Conservation (phyloP, 2,329 filamentous ascomycete species). For the Xylogone sp. region DNA sequence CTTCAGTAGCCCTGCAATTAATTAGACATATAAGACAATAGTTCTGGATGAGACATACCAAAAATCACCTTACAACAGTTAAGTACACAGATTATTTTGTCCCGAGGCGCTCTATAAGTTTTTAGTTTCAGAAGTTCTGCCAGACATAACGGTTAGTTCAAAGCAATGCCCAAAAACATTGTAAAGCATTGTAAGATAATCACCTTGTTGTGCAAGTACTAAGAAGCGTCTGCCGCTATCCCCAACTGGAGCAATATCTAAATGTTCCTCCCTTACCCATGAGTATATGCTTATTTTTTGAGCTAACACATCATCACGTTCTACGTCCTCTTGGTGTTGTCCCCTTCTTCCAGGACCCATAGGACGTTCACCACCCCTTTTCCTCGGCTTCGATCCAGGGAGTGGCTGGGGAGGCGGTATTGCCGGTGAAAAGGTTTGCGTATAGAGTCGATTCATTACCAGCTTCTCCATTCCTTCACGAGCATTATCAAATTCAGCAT, state of each 20-base stretch:
- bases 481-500: conserved; percentile 97
- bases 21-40: conserved; percentile 12
- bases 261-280: conserved; percentile 89
- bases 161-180: too few species aligned
- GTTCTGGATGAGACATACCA: conserved; percentile 46
- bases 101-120: conserved; percentile 90
- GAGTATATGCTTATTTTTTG: conserved; percentile 97
- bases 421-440: conserved; percentile 92
- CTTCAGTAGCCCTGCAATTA: conserved; percentile 67
- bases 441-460: conserved; percentile 96
- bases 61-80: conserved; percentile 99
- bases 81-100: conserved; percentile 97
- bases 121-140: conserved; percentile 94
- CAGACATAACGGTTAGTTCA: conserved; percentile 23
- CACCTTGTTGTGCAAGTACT: conserved; percentile 81
- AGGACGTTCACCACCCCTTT: conserved; percentile 63
- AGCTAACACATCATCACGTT: conserved; percentile 89
- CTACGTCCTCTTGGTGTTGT: conserved; percentile 97
- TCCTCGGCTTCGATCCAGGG: conserved; percentile 63
- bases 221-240: conserved; percentile 88
- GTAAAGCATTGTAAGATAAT: conserved; percentile 19
- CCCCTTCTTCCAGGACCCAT: conserved; percentile 82
- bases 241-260: conserved; percentile 83
- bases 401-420: conserved; percentile 78
- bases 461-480: conserved; percentile 99